phyloP scores from a whole-genome alignment of 2,329 filamentous ascomycete genomes.

The Claviceps fusiformis region DNA sequence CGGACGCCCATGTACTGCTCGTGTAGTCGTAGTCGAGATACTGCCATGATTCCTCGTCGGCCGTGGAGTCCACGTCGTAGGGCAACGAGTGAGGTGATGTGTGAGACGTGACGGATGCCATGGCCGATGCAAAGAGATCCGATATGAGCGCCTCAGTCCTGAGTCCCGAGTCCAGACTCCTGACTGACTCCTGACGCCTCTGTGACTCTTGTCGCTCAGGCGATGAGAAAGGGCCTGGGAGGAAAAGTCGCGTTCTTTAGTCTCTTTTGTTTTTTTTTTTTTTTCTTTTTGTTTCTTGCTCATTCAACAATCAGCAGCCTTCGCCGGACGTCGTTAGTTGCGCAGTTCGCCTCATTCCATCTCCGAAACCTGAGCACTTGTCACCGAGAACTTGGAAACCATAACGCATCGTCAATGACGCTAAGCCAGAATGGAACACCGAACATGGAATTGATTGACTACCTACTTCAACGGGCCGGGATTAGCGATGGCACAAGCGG shows the following conservation, averaged over 20 bases:
- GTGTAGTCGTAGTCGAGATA: conserved; percentile 22
- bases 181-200: too few relatives aligned
- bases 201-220: too few relatives aligned
- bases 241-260: too few relatives aligned
- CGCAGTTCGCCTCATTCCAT: neutral
- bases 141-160: neutral
- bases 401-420: neutral
- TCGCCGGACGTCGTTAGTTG: neutral
- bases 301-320: too few relatives aligned
- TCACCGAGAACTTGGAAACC: neutral
- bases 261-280: neutral
- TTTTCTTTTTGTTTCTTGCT: neutral
- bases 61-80: conserved; percentile 26
- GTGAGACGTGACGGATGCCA: conserved; percentile 27
- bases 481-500: neutral
- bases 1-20: conserved; percentile 20
- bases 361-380: neutral
- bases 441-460: conserved; percentile 1
- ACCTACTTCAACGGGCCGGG: too few relatives aligned
- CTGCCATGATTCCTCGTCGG: conserved; percentile 32
- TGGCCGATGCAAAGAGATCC: neutral
- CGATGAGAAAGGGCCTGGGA: too few relatives aligned
- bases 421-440: conserved; percentile 7
- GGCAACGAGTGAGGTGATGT: conserved; percentile 25
- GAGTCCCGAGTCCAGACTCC: too few relatives aligned